Base-by-base conservation (phyloP, 2,329 filamentous ascomycete genomes). In the Cladosporium austrohemisphaericum region DNA sequence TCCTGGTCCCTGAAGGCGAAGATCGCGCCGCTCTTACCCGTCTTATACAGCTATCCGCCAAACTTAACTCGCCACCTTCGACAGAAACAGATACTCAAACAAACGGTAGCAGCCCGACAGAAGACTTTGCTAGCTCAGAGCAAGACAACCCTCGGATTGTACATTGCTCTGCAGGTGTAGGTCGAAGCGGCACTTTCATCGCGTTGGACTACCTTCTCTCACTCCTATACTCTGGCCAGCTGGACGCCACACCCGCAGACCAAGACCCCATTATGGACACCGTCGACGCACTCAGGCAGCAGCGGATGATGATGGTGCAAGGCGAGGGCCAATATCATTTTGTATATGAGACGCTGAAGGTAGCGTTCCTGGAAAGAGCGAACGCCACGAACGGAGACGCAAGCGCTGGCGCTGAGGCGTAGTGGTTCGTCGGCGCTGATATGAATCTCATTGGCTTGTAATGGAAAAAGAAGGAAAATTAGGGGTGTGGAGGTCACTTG, bases 241-340 rank as follows among this genome's bases (percentile, higher is more conserved):
- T 95, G 41, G 76, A 77, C 36, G 59, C 63, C 50, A 16, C 63
- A 7, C 68, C 72, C 8, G 69, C 75, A 9, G 70, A 75, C 38
- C 62, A 69, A 20, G 91, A 96, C 60, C 79, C 85, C 2, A 78
- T 98, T 32, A 87, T 83, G 57, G 77, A 86, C 14, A 86, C 86
- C 0, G 91, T 98, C 47, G 85, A 95, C 60, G 71, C 74, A 52
- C 76, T 98, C 49, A 80, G 93, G 36, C 81, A 92, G 67, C 93
- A 98, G 73, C 80, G 93, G 14, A 87, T 88, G 73, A 88, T 85
- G 70, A 98, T 98, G 93, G 93, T 98, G 4, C 93, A 97, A 70
- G 85, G 87, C 37, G 86, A 92, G 59, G 67, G 78, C 40, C 93
- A 98, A 66, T 93, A 87, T 61, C 70, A 80, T 29, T 96, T 97